A percentile compares a stretch with the other conserved stretches of the same genome.
Conservation (phyloP, 768 basidiomycete genomes). For the Rhodotorula graminis region DNA sequence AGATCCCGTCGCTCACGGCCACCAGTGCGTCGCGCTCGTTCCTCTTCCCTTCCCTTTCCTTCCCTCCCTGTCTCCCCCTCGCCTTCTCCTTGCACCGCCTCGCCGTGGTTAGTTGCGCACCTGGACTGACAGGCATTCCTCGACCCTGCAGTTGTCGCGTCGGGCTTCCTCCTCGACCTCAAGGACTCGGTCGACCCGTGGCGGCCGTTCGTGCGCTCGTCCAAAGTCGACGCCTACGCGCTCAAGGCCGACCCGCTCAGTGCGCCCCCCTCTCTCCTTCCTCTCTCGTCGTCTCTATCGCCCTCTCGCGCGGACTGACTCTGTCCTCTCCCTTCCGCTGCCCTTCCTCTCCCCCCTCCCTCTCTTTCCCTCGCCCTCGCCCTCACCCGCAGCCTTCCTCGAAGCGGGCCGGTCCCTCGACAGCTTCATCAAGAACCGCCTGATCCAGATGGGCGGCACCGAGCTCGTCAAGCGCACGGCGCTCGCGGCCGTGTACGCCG, state of each 20-base stretch:
- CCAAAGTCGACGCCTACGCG: slow-evolving; percentile 49
- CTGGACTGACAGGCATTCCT: too few species aligned
- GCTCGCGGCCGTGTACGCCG: slow-evolving; percentile 50
- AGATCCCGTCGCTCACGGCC: slow-evolving; percentile 39
- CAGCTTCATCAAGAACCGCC: slow-evolving; percentile 42
- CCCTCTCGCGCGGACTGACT: too few species aligned
- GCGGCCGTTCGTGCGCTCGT: slow-evolving; percentile 22
- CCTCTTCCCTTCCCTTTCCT: not conserved
- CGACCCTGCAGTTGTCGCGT: slow-evolving; percentile 48
- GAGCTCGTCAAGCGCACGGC: slow-evolving; percentile 52
- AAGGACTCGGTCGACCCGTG: slow-evolving; percentile 49
- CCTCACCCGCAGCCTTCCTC: slow-evolving; percentile 41
- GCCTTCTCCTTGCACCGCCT: too few species aligned
- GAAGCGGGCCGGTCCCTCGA: slow-evolving; percentile 44
- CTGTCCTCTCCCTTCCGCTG: too few species aligned
- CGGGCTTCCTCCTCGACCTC: slow-evolving; percentile 49
- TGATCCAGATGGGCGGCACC: slow-evolving; percentile 37
- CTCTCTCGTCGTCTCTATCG: too few species aligned
- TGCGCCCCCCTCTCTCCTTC: slow-evolving; percentile 23
- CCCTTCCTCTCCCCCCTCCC: not conserved
- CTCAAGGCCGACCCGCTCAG: slow-evolving; percentile 47
- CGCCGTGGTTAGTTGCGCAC: too few species aligned
- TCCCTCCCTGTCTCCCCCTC: too few species aligned
- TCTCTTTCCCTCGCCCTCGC: slow-evolving; percentile 30
- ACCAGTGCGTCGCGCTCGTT: not conserved